phyloP scores from a whole-genome alignment of 257 asterid genomes.

The Misopates orontium region DNA sequence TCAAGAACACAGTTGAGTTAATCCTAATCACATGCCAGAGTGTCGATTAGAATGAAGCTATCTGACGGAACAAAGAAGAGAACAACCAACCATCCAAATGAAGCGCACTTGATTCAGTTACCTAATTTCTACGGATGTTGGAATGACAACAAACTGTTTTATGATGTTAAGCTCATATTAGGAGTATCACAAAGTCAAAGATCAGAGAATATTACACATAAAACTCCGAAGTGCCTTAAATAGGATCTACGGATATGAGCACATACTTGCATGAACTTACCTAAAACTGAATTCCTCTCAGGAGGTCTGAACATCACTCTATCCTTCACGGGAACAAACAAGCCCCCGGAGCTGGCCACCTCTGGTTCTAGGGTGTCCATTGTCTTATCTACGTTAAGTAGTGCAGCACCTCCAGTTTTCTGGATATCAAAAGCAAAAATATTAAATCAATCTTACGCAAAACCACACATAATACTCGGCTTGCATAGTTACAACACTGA shows the following conservation, averaged over 20 bases:
- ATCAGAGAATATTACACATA: not conserved
- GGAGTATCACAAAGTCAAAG: not conserved
- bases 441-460: too few species aligned
- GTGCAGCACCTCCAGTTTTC: constrained; percentile 35
- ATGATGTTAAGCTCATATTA: too few species aligned
- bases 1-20: too few species aligned
- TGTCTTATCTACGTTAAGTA: constrained; percentile 46
- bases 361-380: constrained; percentile 68
- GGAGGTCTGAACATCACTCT: constrained; percentile 60
- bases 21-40: too few species aligned
- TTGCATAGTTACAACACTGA: too few species aligned
- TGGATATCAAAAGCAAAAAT: constrained; percentile 18
- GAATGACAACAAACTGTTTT: not conserved
- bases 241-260: not conserved
- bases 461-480: too few species aligned
- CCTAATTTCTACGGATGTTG: not conserved
- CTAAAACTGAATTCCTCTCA: constrained; percentile 72
- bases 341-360: constrained; percentile 55
- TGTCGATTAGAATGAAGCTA: too few species aligned
- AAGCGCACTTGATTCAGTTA: not conserved
- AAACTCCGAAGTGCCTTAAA: not conserved
- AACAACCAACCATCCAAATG: not conserved
- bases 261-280: constrained; percentile 35
- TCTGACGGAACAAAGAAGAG: not conserved
- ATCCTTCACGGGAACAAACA: constrained; percentile 63